phyloP scores from a whole-genome alignment of 2,329 filamentous ascomycete genomes.

The Emergomyces orientalis region DNA sequence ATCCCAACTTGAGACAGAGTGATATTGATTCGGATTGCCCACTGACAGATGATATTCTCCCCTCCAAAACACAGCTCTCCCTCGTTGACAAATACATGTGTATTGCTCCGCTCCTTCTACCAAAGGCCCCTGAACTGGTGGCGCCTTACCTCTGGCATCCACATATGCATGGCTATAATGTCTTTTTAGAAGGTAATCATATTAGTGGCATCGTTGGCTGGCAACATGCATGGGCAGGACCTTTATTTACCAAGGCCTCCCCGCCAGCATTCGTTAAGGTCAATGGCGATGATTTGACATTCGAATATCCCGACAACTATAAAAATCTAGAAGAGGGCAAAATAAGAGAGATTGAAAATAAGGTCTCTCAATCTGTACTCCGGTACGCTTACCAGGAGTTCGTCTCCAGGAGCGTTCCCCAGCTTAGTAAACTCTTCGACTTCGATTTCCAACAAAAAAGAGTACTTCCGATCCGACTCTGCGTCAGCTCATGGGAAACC shows the following conservation, averaged over 20 bases:
- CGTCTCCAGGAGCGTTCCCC: not conserved
- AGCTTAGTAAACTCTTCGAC: not conserved
- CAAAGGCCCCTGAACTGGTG: constrained; percentile 16
- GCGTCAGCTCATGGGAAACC: not conserved
- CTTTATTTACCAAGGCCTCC: not conserved
- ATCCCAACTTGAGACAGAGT: constrained; percentile 20
- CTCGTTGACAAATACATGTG: constrained; percentile 27
- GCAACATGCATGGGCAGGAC: constrained; percentile 12
- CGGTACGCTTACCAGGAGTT: constrained; percentile 1
- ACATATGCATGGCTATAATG: constrained; percentile 32
- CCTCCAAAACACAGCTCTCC: constrained; percentile 19
- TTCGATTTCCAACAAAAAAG: not conserved
- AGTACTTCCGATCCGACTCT: not conserved
- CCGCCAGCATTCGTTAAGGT: not conserved
- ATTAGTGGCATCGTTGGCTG: constrained; percentile 20
- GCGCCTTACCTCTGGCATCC: constrained; percentile 31
- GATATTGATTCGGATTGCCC: constrained; percentile 21
- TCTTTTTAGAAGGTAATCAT: constrained; percentile 24
- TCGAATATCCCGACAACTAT: not conserved
- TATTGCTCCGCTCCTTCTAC: constrained; percentile 25
- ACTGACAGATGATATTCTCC: constrained; percentile 22
- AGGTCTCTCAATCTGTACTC: not conserved
- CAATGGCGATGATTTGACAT: not conserved
- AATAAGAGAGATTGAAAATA: not conserved
- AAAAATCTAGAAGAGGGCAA: not conserved